phyloP scores from a whole-genome alignment of 495 filamentous ascomycete species.

The Podospora bellae-mahoneyi region DNA sequence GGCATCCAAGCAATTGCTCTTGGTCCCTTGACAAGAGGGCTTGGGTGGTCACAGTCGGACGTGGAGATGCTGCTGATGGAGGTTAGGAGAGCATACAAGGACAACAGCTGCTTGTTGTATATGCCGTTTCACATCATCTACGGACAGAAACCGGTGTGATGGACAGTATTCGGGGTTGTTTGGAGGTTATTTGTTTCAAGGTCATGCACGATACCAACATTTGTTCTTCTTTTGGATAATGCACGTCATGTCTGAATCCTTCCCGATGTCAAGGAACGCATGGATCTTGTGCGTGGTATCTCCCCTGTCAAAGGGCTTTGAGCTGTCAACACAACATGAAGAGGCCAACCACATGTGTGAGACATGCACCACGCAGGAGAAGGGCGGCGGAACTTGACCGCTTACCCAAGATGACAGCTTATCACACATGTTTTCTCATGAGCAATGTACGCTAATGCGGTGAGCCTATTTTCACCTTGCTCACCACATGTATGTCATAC shows the following conservation, averaged over 20 bases:
- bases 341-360: background rate
- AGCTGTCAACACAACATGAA: background rate
- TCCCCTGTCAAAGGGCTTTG: background rate
- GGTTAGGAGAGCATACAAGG: conserved; percentile 46
- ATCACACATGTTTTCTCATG: background rate
- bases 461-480: background rate
- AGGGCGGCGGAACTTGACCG: background rate
- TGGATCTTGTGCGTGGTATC: background rate
- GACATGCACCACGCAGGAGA: background rate
- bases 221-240: background rate
- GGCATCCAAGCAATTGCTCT: conserved; percentile 62
- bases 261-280: background rate
- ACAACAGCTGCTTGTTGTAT: conserved; percentile 42
- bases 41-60: conserved; percentile 46
- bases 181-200: background rate
- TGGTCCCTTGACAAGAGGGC: conserved; percentile 57
- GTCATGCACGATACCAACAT: background rate
- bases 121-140: conserved; percentile 53
- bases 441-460: background rate
- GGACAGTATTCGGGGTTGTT: background rate
- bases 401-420: background rate
- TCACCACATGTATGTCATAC: background rate
- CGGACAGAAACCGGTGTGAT: conserved; percentile 43
- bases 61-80: conserved; percentile 47
- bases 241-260: background rate